phyloP scores from a whole-genome alignment of 306 rosid species.

The Senna siamea region DNA sequence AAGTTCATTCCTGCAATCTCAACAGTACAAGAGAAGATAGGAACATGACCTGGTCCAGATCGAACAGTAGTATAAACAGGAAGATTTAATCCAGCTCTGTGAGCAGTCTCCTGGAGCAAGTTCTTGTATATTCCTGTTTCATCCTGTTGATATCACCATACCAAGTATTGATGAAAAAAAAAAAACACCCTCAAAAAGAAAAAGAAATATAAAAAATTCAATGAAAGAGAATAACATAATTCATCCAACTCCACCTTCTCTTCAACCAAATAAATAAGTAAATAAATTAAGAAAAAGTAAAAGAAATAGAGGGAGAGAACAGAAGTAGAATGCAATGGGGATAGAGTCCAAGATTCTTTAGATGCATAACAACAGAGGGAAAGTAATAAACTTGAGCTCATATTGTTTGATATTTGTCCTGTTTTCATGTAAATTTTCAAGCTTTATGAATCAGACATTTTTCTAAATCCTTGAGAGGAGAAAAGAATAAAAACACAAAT shows the following conservation, averaged over 20 bases:
- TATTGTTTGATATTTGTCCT: conserved; percentile 14
- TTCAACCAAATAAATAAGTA: no score
- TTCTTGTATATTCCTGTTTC: conserved; percentile 88
- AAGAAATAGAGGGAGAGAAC: background rate
- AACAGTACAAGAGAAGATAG: conserved; percentile 69
- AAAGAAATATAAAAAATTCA: conserved; percentile 12
- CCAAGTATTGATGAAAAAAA: background rate
- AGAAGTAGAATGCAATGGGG: conserved; percentile 4
- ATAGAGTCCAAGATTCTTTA: conserved; percentile 16
- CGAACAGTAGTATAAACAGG: conserved; percentile 73
- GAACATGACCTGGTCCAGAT: conserved; percentile 72
- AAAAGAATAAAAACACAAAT: background rate
- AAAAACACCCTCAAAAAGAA: background rate
- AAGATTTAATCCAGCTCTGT: conserved; percentile 83
- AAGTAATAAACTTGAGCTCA: conserved; percentile 22
- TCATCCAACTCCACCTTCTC: conserved; percentile 15
- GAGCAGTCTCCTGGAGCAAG: conserved; percentile 90
- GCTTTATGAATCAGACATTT: conserved; percentile 8
- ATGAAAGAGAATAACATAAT: conserved; percentile 19
- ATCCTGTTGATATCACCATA: conserved; percentile 51
- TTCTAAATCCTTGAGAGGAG: background rate
- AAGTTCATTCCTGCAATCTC: conserved; percentile 83
- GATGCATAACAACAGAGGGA: background rate
- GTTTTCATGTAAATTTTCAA: conserved; percentile 13
- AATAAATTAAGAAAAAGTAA: no score